phyloP scores from a whole-genome alignment of 2,329 filamentous ascomycete genomes.

The Lachnellula hyalina region DNA sequence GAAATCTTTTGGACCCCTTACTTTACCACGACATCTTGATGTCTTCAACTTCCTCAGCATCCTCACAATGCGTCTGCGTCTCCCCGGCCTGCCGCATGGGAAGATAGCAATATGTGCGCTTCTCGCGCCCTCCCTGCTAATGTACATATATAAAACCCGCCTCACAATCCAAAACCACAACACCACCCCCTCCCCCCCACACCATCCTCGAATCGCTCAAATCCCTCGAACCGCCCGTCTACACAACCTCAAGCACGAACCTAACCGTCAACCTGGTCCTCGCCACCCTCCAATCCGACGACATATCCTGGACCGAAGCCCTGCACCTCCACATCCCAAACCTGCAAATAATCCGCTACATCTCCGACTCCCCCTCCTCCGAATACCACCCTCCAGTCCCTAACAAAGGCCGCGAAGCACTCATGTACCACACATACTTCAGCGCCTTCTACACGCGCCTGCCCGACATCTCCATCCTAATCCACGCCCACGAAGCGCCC shows the following conservation, averaged over 20 bases:
- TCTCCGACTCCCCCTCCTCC: slow-evolving; percentile 44
- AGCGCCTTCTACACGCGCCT: slow-evolving; percentile 56
- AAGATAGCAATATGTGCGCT: not conserved
- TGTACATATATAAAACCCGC: not conserved
- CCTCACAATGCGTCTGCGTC: not conserved
- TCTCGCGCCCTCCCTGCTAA: not conserved
- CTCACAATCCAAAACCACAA: not conserved
- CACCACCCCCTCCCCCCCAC: not conserved
- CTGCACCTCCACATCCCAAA: slow-evolving; percentile 2
- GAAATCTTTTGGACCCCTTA: not conserved
- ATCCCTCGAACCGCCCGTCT: not conserved
- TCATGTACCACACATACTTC: slow-evolving; percentile 57
- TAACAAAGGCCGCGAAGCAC: slow-evolving; percentile 58
- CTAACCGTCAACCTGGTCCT: slow-evolving; percentile 14
- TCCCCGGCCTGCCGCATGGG: not conserved
- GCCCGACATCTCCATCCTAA: slow-evolving; percentile 54
- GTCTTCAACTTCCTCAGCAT: not conserved
- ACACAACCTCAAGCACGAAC: not conserved
- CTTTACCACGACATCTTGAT: not conserved
- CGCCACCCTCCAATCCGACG: not conserved
- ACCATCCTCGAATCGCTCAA: not conserved
- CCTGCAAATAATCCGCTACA: slow-evolving; percentile 37
- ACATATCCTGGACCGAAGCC: slow-evolving; percentile 6
- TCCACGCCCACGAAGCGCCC: slow-evolving; percentile 50
- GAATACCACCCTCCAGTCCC: slow-evolving; percentile 42